phyloP scores from a whole-genome alignment of 495 filamentous ascomycete genomes.

The Aspergillus ellipticus region DNA sequence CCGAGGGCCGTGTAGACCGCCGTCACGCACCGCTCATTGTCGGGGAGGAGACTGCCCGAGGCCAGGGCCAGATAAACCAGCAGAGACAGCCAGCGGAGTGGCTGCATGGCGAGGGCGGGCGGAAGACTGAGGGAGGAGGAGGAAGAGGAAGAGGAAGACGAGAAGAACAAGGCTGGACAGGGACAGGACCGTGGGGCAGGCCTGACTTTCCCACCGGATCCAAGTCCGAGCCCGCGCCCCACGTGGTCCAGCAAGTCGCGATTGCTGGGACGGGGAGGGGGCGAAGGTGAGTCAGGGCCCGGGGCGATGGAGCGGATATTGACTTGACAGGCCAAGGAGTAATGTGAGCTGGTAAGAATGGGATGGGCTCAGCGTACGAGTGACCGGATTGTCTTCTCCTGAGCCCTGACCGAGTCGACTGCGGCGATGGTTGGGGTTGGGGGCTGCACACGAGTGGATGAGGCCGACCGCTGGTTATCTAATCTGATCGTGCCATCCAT shows the following conservation, averaged over 20 bases:
- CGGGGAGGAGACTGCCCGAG: constrained; percentile 10
- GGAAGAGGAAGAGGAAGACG: background rate
- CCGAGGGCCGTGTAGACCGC: constrained; percentile 34
- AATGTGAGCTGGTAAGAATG: too few species aligned
- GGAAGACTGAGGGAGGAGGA: background rate
- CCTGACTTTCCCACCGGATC: background rate
- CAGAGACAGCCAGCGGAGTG: background rate
- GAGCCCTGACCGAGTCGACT: too few species aligned
- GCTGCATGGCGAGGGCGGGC: background rate
- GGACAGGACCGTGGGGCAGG: background rate
- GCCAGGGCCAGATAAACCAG: background rate
- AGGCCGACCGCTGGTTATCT: background rate
- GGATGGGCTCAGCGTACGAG: too few species aligned
- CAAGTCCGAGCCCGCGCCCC: background rate
- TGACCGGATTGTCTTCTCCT: too few species aligned
- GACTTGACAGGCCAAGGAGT: too few species aligned
- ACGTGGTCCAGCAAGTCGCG: background rate
- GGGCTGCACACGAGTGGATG: too few species aligned
- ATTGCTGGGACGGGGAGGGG: background rate
- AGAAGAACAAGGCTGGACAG: background rate
- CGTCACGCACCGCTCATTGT: constrained; percentile 36
- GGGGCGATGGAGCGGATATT: too few species aligned
- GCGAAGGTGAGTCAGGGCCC: too few species aligned
- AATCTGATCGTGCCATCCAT: constrained; percentile 4
- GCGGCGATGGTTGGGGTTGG: too few species aligned